Evolutionary conservation across 2,329 filamentous ascomycete species (phyloP).

Genomic region (Colletotrichum falcatum): DNA sequence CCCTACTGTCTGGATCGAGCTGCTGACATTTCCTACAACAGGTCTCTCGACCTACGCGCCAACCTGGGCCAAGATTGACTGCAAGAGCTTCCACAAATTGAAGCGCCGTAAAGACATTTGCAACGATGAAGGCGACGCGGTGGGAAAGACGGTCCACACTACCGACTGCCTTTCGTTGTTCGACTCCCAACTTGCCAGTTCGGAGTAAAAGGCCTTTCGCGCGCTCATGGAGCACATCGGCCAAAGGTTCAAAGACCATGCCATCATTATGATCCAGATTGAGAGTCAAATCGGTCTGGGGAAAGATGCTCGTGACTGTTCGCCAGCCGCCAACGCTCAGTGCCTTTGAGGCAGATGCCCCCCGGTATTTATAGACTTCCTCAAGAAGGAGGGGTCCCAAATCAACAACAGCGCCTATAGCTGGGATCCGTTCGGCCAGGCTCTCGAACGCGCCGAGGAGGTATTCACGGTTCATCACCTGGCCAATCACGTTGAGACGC

Average conservation of each 20-base stretch:
- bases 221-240: slow-evolving; percentile 3
- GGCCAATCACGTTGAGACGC: background rate
- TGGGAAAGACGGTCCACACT: background rate
- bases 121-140: background rate
- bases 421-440: background rate
- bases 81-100: slow-evolving; percentile 2
- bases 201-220: too few species aligned
- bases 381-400: background rate
- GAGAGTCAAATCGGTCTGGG: background rate
- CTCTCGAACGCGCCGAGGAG: background rate
- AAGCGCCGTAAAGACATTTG: background rate
- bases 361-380: background rate
- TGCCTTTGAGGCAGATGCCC: background rate
- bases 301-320: background rate
- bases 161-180: too few species aligned
- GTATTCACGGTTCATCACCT: slow-evolving; percentile 1
- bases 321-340: background rate
- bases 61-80: slow-evolving; percentile 7
- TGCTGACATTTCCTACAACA: background rate
- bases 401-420: background rate
- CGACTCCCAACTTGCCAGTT: background rate
- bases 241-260: background rate
- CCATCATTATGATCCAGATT: slow-evolving; percentile 23
- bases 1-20: too few species aligned
- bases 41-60: slow-evolving; percentile 1